These are phyloP conservation scores for Musa itinerans DNA, from an alignment of 176 grass and related monocot species.

Conservation along the genomic window DNA sequence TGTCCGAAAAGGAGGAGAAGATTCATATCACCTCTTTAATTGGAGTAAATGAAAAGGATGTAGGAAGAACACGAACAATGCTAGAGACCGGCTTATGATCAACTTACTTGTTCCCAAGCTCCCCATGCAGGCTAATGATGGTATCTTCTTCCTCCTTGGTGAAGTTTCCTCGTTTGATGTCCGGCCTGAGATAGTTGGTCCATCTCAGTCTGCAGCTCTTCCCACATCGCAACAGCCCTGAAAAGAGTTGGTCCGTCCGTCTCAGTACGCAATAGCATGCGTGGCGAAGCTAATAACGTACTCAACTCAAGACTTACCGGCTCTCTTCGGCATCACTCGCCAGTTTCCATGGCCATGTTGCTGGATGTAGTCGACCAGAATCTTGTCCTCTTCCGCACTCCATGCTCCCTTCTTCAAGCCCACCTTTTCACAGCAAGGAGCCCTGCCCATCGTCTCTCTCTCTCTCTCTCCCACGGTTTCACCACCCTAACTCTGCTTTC, in stretches of 20 bases:
- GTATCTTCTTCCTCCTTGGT: background rate
- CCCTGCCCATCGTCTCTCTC: background rate
- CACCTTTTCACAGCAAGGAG: background rate
- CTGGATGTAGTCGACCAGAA: background rate
- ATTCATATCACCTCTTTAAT: too few species aligned
- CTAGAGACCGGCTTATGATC: too few species aligned
- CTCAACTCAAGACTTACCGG: background rate
- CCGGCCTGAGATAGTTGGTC: slow-evolving; percentile 4
- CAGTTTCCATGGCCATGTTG: background rate
- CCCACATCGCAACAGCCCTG: background rate
- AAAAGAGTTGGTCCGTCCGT: background rate
- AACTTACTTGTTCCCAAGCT: slow-evolving; percentile 1
- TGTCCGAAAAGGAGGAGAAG: too few species aligned
- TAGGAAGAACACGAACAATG: too few species aligned
- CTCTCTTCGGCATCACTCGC: background rate
- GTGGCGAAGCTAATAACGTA: too few species aligned
- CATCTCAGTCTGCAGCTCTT: slow-evolving; percentile 14
- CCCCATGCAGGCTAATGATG: background rate
- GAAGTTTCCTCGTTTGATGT: background rate
- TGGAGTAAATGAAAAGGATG: too few species aligned
- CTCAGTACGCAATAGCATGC: too few species aligned
- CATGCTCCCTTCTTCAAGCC: background rate
- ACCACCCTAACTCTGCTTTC: background rate
- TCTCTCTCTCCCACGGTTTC: background rate
- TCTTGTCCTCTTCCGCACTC: background rate